Evolutionary conservation across 2,329 filamentous ascomycete species (phyloP).

Genomic region (Zasmidium citrigriseum): DNA sequence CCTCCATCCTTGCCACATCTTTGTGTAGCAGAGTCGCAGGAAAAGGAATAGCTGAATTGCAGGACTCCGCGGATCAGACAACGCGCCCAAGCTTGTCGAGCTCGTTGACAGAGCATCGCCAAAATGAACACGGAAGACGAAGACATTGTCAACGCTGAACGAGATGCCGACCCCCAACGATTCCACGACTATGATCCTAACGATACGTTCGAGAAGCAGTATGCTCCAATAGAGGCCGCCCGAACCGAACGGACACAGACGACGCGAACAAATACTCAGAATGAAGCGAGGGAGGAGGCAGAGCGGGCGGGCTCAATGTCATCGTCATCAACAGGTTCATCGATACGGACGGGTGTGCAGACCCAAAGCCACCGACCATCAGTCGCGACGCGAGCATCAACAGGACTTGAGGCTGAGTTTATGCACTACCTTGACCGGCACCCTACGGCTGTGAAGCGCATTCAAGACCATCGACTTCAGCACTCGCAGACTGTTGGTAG

Average conservation of each 20-base stretch:
- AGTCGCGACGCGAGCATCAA: slow-evolving; percentile 21
- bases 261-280: not conserved
- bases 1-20: not conserved
- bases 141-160: slow-evolving; percentile 57
- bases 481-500: slow-evolving; percentile 71
- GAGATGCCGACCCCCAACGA: slow-evolving; percentile 51
- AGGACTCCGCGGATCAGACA: not conserved
- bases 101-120: not conserved
- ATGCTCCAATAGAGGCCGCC: not conserved
- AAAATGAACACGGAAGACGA: slow-evolving; percentile 56
- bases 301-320: slow-evolving; percentile 47
- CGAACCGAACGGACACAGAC: slow-evolving; percentile 25
- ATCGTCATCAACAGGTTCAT: slow-evolving; percentile 22
- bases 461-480: slow-evolving; percentile 62
- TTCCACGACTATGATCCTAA: slow-evolving; percentile 25
- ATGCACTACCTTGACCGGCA: slow-evolving; percentile 61
- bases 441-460: slow-evolving; percentile 68
- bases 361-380: slow-evolving; percentile 4
- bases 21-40: not conserved
- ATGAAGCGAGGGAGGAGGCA: slow-evolving; percentile 41
- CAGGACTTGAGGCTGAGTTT: slow-evolving; percentile 45
- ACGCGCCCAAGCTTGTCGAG: not conserved
- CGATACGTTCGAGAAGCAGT: slow-evolving; percentile 2
- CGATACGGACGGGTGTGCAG: not conserved
- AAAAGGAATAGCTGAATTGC: not conserved